A percentile compares a stretch with the other conserved stretches of the same genome.
phyloP scores from a whole-genome alignment of 495 filamentous ascomycete species.

The Hypomontagnella monticulosa region DNA sequence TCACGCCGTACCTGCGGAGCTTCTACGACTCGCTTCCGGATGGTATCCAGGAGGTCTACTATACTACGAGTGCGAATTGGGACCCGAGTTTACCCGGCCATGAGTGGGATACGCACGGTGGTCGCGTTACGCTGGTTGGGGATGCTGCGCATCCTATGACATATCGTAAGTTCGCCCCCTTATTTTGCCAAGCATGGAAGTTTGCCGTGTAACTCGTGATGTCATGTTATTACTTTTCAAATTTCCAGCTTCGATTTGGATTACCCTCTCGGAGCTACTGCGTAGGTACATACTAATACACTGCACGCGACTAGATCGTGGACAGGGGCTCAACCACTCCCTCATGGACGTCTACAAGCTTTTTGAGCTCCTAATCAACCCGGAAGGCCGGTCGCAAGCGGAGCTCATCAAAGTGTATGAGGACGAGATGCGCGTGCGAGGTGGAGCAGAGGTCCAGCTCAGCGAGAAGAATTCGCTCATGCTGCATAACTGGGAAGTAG shows the following conservation, averaged over 20 bases:
- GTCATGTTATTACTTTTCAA: no score
- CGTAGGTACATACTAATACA: conserved; percentile 8
- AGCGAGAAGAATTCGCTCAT: conserved; percentile 53
- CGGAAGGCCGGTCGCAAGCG: conserved; percentile 27
- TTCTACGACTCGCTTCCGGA: conserved; percentile 56
- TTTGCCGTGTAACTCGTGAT: no score
- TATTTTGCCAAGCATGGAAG: no score
- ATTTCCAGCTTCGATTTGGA: not conserved
- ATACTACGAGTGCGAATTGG: conserved; percentile 51
- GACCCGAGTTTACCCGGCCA: conserved; percentile 48
- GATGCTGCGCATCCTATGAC: conserved; percentile 71
- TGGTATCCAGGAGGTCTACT: conserved; percentile 51
- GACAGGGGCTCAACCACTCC: conserved; percentile 63
- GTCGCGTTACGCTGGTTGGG: conserved; percentile 62
- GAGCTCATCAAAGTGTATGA: conserved; percentile 53
- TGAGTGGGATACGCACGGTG: conserved; percentile 59
- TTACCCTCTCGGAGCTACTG: not conserved
- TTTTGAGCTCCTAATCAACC: conserved; percentile 46
- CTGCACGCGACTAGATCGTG: conserved; percentile 51
- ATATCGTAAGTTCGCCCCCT: conserved; percentile 54
- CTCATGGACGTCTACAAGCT: conserved; percentile 57
- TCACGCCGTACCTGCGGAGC: conserved; percentile 54
- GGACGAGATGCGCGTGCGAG: conserved; percentile 59
- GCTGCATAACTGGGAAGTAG: conserved; percentile 57
- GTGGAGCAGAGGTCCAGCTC: conserved; percentile 56